These are phyloP conservation scores for Eucalyptus guilfoylei DNA, from an alignment of 345 rosid genomes.

Conservation along the genomic window DNA sequence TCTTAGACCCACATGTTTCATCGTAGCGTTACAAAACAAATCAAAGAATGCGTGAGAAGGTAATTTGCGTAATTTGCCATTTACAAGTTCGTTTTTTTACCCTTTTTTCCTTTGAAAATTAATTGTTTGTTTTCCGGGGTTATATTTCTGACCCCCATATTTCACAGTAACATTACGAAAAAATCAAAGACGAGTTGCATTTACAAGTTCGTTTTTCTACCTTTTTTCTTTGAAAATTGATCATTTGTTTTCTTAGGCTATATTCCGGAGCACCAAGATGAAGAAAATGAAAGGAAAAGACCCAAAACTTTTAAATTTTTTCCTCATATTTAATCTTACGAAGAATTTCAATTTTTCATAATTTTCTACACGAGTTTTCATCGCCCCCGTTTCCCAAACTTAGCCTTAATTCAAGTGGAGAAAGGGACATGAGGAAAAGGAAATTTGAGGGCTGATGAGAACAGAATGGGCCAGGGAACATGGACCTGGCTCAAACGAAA, in stretches of 20 bases:
- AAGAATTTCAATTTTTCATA: background rate
- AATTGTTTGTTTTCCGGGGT: background rate
- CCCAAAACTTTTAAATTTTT: accelerated
- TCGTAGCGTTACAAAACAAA: background rate
- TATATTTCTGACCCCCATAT: background rate
- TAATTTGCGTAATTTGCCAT: background rate
- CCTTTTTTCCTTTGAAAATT: background rate
- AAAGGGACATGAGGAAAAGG: background rate
- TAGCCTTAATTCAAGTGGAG: background rate
- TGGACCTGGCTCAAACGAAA: background rate
- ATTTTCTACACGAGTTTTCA: background rate
- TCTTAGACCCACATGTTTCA: background rate
- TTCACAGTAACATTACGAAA: background rate
- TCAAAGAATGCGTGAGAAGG: background rate
- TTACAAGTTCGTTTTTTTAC: background rate
- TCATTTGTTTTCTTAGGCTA: background rate
- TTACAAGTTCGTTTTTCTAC: background rate
- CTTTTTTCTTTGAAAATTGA: background rate
- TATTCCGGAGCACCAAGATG: background rate
- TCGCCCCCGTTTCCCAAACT: background rate
- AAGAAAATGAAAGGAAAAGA: background rate
- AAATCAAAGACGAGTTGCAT: background rate
- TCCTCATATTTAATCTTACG: background rate
- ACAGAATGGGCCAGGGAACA: background rate
- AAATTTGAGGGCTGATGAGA: background rate